phyloP scores from a whole-genome alignment of 768 basidiomycete genomes.

The Thelephora ganbajun region DNA sequence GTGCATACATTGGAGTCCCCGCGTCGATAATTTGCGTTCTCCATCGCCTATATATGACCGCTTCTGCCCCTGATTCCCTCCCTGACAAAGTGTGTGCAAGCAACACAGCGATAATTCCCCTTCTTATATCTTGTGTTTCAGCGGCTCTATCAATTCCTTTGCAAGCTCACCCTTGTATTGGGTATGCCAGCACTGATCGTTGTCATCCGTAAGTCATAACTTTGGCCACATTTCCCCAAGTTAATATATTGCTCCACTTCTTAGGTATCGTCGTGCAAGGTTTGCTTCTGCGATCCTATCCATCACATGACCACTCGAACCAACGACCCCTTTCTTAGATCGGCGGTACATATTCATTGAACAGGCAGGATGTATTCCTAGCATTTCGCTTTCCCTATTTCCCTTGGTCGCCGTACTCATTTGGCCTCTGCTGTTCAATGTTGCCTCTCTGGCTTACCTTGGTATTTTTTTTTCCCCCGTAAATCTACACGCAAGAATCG shows the following conservation, averaged over 20 bases:
- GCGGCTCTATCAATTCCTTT: neutral
- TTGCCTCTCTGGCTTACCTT: neutral
- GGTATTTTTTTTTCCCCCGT: neutral
- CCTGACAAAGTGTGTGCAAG: neutral
- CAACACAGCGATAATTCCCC: neutral
- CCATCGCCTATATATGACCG: neutral
- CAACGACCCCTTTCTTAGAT: neutral
- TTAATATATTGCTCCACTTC: neutral
- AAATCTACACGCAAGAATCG: too few species aligned
- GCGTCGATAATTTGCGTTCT: neutral
- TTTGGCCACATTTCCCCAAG: neutral
- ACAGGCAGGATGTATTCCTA: neutral
- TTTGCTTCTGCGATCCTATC: neutral
- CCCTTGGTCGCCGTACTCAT: neutral
- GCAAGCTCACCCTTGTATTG: neutral
- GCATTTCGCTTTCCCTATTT: neutral
- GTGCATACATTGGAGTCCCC: neutral
- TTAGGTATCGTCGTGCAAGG: neutral
- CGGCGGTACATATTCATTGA: neutral
- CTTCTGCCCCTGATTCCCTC: neutral
- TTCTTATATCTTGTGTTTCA: neutral
- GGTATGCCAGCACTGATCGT: neutral
- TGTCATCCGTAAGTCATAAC: neutral
- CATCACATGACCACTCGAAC: too few species aligned
- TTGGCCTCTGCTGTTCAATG: neutral